Percentiles rank a stretch among this genome's conserved stretches.
Evolutionary conservation across 202 grass and related monocot species (phyloP).

Genomic region (Panicum virgatum): DNA sequence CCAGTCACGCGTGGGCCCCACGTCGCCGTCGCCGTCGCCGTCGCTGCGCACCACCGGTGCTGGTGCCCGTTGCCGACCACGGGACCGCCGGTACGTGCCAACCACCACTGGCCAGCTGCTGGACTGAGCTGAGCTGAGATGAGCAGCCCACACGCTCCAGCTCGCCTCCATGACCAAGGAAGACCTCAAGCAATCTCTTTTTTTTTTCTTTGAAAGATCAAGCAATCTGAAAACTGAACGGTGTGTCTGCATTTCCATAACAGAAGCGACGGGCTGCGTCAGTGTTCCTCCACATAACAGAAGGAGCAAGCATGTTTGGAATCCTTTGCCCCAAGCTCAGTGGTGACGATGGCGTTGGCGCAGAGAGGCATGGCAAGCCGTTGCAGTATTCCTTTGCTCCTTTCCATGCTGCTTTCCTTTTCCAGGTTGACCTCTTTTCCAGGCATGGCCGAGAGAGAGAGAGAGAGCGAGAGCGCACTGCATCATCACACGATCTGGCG

Average conservation of each 20-base stretch:
- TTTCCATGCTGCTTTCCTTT: slow-evolving; percentile 17
- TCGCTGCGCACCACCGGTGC: background rate
- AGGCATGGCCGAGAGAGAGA: slow-evolving; percentile 12
- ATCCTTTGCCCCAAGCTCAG: background rate
- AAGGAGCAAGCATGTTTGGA: background rate
- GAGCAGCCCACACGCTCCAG: background rate
- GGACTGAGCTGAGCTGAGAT: background rate
- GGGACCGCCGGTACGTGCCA: slow-evolving; percentile 13
- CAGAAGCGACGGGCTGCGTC: too few relatives aligned
- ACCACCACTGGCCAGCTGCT: slow-evolving; percentile 17
- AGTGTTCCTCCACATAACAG: too few relatives aligned
- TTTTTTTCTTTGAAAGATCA: too few relatives aligned
- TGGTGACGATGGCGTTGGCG: background rate
- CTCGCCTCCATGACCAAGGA: background rate
- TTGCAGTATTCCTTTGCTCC: slow-evolving; percentile 19
- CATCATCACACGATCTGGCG: slow-evolving; percentile 1
- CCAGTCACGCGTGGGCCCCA: slow-evolving; percentile 35
- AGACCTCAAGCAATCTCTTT: too few relatives aligned
- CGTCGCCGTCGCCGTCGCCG: background rate
- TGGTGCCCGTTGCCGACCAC: background rate
- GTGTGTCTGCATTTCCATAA: too few relatives aligned
- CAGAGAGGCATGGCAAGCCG: background rate
- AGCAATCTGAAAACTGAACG: too few relatives aligned
- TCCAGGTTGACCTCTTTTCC: slow-evolving; percentile 37
- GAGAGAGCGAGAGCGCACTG: background rate